phyloP scores from a whole-genome alignment of 1,284 basidiomycete species.

The Ustilago trichophora region DNA sequence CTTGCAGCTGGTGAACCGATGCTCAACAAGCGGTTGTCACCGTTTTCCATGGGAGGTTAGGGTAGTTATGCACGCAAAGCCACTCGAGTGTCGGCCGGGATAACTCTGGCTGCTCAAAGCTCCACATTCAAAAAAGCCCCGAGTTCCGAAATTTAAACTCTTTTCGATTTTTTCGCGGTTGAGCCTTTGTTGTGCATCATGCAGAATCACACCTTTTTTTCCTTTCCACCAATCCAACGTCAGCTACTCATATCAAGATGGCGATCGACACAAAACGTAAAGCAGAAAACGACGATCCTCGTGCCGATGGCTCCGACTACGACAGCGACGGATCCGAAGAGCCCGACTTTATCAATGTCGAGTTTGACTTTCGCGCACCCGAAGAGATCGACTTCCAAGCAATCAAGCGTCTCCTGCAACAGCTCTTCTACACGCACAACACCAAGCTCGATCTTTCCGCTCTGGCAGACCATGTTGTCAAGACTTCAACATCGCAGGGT shows the following conservation, averaged over 20 bases:
- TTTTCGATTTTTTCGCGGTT: conserved; percentile 12
- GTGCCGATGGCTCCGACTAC: conserved; percentile 40
- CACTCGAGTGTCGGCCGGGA: too few relatives aligned
- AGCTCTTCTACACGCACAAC: conserved; percentile 65
- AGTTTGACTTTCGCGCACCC: conserved; percentile 62
- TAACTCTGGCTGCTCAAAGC: too few relatives aligned
- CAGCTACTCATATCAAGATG: conserved; percentile 7
- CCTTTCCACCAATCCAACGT: background rate
- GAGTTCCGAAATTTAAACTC: conserved; percentile 14
- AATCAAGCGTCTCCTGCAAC: conserved; percentile 60
- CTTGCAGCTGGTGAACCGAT: too few relatives aligned
- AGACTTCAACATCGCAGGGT: conserved; percentile 33
- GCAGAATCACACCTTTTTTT: too few relatives aligned
- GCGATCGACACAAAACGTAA: conserved; percentile 43
- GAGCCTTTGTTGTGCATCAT: background rate
- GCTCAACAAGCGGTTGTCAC: too few relatives aligned
- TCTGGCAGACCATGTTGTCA: conserved; percentile 50
- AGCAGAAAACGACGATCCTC: conserved; percentile 39
- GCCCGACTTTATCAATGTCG: conserved; percentile 63
- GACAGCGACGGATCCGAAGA: conserved; percentile 42
- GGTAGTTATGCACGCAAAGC: too few relatives aligned
- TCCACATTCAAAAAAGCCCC: too few relatives aligned
- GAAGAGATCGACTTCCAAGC: conserved; percentile 60
- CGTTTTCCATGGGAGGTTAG: too few relatives aligned
- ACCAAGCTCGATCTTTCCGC: conserved; percentile 51